A percentile compares a stretch with the other conserved stretches of the same genome.
Conservation (phyloP, 148 eudicot genomes). For the Fagopyrum homotropicum region DNA sequence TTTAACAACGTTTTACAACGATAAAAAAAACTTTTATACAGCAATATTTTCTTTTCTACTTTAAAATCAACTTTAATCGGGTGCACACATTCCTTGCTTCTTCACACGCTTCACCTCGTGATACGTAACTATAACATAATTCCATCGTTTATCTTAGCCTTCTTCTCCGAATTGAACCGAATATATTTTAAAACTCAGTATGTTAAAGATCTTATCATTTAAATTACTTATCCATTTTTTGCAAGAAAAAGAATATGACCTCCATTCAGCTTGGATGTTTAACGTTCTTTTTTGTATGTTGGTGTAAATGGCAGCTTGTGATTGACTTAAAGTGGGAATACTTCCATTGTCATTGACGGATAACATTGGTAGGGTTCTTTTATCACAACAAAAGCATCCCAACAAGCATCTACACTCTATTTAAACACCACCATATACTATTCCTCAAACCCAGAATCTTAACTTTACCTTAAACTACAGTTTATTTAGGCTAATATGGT, state of each 20-base stretch:
- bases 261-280: background rate
- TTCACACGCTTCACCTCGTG: too few relatives aligned
- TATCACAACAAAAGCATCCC: background rate
- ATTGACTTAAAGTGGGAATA: background rate
- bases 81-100: too few relatives aligned
- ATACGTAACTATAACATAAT: background rate
- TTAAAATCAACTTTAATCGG: too few relatives aligned
- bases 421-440: background rate
- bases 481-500: background rate
- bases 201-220: background rate
- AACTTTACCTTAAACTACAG: background rate
- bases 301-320: constrained; percentile 11
- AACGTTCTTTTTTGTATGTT: background rate
- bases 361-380: background rate
- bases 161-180: background rate
- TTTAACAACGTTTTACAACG: too few relatives aligned
- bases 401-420: background rate
- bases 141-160: constrained; percentile 2
- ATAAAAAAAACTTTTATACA: too few relatives aligned
- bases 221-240: background rate
- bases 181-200: background rate
- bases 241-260: background rate
- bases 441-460: background rate
- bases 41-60: too few relatives aligned
- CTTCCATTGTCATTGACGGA: background rate